Conservation (phyloP, 2,329 filamentous ascomycete genomes). For the Hymenoscyphus scutula region DNA sequence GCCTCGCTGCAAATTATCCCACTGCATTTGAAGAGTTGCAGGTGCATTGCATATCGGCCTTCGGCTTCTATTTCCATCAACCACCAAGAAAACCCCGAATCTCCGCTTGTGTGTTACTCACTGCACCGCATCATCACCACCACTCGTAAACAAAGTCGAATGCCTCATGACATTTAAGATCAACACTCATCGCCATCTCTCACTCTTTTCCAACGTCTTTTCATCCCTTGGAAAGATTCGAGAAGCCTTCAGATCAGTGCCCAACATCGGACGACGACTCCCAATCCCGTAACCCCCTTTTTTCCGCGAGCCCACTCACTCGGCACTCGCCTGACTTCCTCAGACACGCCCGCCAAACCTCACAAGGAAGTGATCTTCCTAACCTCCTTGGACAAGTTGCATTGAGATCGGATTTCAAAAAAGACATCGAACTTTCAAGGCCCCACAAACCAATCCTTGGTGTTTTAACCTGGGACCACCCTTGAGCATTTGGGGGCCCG, state of each 20-base stretch:
- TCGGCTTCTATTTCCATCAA: background rate
- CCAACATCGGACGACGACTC: background rate
- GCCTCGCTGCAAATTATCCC: background rate
- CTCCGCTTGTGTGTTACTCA: background rate
- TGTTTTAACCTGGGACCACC: constrained; percentile 3
- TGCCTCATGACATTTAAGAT: background rate
- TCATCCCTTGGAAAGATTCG: background rate
- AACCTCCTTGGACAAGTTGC: background rate
- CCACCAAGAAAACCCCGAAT: background rate
- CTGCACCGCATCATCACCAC: background rate
- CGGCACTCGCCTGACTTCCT: background rate
- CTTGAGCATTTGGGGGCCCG: background rate
- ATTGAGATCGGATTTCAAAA: constrained; percentile 1
- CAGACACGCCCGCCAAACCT: background rate
- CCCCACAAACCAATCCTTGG: background rate
- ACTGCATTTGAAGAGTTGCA: background rate
- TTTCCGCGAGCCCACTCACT: background rate
- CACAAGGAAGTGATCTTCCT: background rate
- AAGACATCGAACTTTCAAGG: background rate
- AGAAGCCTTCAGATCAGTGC: background rate
- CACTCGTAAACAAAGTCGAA: background rate
- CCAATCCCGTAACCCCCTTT: background rate
- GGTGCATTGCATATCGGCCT: background rate
- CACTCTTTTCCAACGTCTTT: too few species aligned
- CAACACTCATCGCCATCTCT: background rate